phyloP scores from a whole-genome alignment of 148 eudicot species.

The Fagopyrum homotropicum region DNA sequence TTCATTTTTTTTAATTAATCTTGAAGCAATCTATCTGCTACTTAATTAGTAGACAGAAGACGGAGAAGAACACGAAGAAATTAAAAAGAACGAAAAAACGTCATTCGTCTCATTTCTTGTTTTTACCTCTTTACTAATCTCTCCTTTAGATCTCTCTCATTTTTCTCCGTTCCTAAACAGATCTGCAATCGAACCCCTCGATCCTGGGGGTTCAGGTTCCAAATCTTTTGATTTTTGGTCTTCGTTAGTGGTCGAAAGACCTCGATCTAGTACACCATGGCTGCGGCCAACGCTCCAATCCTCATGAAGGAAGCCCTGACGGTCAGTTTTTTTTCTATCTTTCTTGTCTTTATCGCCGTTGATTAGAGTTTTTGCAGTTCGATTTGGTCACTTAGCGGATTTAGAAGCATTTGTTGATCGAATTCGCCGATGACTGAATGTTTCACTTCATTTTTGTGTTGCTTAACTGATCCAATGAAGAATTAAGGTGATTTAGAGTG shows the following conservation, averaged over 20 bases:
- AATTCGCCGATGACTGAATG: background rate
- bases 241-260: background rate
- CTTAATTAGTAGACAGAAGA: background rate
- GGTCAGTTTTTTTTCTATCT: slow-evolving; percentile 31
- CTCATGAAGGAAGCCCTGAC: slow-evolving; percentile 87
- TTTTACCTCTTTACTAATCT: slow-evolving; percentile 3
- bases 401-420: slow-evolving; percentile 6
- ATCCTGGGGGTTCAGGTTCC: slow-evolving; percentile 10
- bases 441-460: background rate
- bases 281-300: slow-evolving; percentile 97
- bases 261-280: slow-evolving; percentile 45
- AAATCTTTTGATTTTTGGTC: background rate
- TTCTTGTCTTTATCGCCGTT: background rate
- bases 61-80: slow-evolving; percentile 7
- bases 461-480: background rate
- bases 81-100: background rate
- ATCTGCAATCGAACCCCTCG: slow-evolving; percentile 16
- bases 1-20: background rate
- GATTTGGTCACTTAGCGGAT: background rate
- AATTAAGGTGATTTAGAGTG: background rate
- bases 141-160: background rate
- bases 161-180: background rate
- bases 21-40: background rate
- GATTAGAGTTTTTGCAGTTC: background rate
- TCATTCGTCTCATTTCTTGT: background rate